Base-by-base conservation (phyloP, 2,329 filamentous ascomycete genomes). In the Aureobasidium melanogenum region DNA sequence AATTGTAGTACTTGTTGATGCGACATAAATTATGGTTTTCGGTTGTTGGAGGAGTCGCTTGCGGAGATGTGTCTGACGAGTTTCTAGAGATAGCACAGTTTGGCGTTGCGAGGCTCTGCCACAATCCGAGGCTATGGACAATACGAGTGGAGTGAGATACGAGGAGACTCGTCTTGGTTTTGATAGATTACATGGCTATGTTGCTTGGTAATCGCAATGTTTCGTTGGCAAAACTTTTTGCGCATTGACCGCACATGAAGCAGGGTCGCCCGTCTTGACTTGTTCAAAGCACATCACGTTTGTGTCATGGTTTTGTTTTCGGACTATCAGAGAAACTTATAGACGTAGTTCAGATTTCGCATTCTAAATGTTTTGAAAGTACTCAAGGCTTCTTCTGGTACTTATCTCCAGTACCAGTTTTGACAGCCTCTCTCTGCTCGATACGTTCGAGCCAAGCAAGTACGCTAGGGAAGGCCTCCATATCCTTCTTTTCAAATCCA, bases 381-480 rank as follows among this genome's bases (percentile, higher is more conserved):
- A 44, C 22, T 24, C 12, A 44, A 12, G 22, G 28, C 44, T 30
- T 30, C 28, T 34, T 50, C 17, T 14, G 12, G 19, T 77, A 74
- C 57, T 73, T 71, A 14, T 76, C 73, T 1, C 74, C 74, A 63
- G 72, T 77, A 0, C 77, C 78, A 46, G 71, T 72, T 71, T 79
- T 75, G 63, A 81, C 79, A 2, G 80, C 78, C 17, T 75, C 73
- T 36, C 80, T 68, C 66, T 74, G 73, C 5, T 76, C 75, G 69
- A 83, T 80, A 10, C 80, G 71, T 62, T 80, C 78, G 64, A 82
- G 74, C 82, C 81, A 84, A 67, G 77, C 74, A 63, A 80, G 68
- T 65, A 84, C 41, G 66, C 80, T 75, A 28, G 80, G 81, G 69
- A 83, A 83, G 1, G 68, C 64, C 19, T 76, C 68, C 69, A 82